Conservation (phyloP, 2,329 filamentous ascomycete genomes). For the Orbilia oligospora region DNA sequence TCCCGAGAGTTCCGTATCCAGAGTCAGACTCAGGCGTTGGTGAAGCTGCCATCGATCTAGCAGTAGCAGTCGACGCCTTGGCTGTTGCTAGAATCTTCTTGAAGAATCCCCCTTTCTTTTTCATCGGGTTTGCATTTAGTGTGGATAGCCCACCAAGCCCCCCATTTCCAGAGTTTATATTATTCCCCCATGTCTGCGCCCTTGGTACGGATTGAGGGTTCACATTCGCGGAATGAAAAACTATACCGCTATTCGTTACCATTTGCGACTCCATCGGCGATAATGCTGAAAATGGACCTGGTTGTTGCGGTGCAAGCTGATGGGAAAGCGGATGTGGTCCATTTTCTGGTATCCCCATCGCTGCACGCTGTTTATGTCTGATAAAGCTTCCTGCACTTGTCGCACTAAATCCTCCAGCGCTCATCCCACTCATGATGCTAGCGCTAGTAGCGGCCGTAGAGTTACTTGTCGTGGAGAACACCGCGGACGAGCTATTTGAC, state of each 20-base stretch:
- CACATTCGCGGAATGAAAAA: slow-evolving; percentile 66
- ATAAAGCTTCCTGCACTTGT: slow-evolving; percentile 96
- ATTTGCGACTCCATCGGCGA: slow-evolving; percentile 65
- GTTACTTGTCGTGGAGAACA: slow-evolving; percentile 72
- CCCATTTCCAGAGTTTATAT: slow-evolving; percentile 70
- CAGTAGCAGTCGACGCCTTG: slow-evolving; percentile 64
- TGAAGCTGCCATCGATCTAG: slow-evolving; percentile 62
- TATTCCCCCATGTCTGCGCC: slow-evolving; percentile 51
- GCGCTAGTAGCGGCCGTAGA: slow-evolving; percentile 81
- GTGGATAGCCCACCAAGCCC: slow-evolving; percentile 82
- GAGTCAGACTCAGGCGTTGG: slow-evolving; percentile 67
- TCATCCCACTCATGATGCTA: slow-evolving; percentile 93
- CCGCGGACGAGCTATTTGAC: slow-evolving; percentile 54
- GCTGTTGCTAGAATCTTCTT: slow-evolving; percentile 64
- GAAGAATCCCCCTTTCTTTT: slow-evolving; percentile 65
- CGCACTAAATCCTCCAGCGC: slow-evolving; percentile 90
- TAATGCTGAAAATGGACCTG: slow-evolving; percentile 53
- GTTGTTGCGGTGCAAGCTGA: slow-evolving; percentile 31
- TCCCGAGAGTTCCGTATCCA: slow-evolving; percentile 66
- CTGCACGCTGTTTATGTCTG: slow-evolving; percentile 78
- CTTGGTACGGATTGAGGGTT: slow-evolving; percentile 66
- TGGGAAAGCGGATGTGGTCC: slow-evolving; percentile 66
- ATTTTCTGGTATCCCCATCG: slow-evolving; percentile 71
- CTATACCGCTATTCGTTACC: slow-evolving; percentile 65
- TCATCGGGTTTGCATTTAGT: slow-evolving; percentile 66